These are phyloP conservation scores for Tuber borchii DNA, from an alignment of 495 filamentous ascomycete genomes.

Conservation along the genomic window DNA sequence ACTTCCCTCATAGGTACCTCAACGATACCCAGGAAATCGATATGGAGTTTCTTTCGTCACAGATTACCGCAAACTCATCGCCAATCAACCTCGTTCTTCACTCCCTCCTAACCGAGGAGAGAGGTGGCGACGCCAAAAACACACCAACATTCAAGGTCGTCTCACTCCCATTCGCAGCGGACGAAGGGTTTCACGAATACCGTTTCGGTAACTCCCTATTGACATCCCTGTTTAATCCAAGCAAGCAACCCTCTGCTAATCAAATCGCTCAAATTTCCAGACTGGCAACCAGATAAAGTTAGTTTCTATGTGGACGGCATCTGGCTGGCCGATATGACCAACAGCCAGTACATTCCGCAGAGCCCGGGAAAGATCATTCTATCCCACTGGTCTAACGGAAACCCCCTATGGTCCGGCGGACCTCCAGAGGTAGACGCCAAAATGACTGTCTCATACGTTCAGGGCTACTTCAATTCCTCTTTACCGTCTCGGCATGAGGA, in stretches of 20 bases:
- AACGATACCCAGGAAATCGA: slow-evolving; percentile 76
- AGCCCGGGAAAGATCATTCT: slow-evolving; percentile 58
- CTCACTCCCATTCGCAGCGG: slow-evolving; percentile 57
- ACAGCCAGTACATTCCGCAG: slow-evolving; percentile 50
- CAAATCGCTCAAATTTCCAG: slow-evolving; percentile 37
- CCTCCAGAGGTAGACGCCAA: slow-evolving; percentile 57
- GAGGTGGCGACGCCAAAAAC: slow-evolving; percentile 53
- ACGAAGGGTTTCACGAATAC: slow-evolving; percentile 61
- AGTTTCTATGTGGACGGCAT: slow-evolving; percentile 59
- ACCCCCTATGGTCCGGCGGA: slow-evolving; percentile 60
- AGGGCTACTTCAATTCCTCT: slow-evolving; percentile 72
- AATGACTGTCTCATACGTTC: slow-evolving; percentile 59
- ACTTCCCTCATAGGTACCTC: slow-evolving; percentile 47
- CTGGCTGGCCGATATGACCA: slow-evolving; percentile 52
- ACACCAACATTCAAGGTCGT: slow-evolving; percentile 53
- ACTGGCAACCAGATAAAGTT: slow-evolving; percentile 57
- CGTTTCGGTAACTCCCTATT: slow-evolving; percentile 49
- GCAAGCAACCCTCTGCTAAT: neutral
- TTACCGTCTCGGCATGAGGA: slow-evolving; percentile 45
- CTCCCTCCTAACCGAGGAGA: slow-evolving; percentile 50
- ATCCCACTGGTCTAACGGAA: slow-evolving; percentile 73
- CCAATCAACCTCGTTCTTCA: slow-evolving; percentile 69
- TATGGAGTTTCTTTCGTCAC: slow-evolving; percentile 62
- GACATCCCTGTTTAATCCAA: neutral
- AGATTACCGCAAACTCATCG: slow-evolving; percentile 52